Conservation (phyloP, 345 rosid species). For the Sapria himalayana region DNA sequence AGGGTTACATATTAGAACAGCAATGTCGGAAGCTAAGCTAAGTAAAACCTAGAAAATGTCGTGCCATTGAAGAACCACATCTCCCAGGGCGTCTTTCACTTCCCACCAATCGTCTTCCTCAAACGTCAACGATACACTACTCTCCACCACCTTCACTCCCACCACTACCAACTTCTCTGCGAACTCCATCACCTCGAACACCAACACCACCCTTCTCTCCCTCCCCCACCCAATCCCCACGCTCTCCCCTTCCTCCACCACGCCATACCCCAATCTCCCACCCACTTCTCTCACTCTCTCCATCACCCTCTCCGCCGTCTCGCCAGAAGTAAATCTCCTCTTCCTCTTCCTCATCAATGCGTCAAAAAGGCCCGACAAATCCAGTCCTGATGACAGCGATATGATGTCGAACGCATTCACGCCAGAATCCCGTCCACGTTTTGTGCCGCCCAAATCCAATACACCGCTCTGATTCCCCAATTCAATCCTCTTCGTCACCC, state of each 20-base stretch:
- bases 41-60: no score
- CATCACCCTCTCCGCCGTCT: conserved; percentile 25
- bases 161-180: conserved; percentile 28
- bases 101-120: conserved; percentile 51
- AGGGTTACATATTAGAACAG: no score
- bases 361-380: conserved; percentile 51
- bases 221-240: conserved; percentile 44
- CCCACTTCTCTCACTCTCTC: conserved; percentile 44
- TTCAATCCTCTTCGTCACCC: conserved; percentile 33
- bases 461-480: conserved; percentile 28
- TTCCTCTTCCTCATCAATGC: conserved; percentile 19
- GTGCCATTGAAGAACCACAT: conserved; percentile 47
- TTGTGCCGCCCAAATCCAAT: conserved; percentile 9
- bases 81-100: conserved; percentile 34
- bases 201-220: conserved; percentile 24
- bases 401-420: conserved; percentile 65
- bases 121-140: conserved; percentile 29
- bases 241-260: conserved; percentile 37
- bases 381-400: conserved; percentile 43
- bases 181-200: conserved; percentile 30
- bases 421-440: not conserved
- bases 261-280: conserved; percentile 37
- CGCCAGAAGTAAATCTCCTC: conserved; percentile 37
- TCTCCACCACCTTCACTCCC: conserved; percentile 33
- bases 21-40: no score